Conservation (phyloP, 169 alveolate genomes). For the Cryptosporidium ubiquitum region DNA sequence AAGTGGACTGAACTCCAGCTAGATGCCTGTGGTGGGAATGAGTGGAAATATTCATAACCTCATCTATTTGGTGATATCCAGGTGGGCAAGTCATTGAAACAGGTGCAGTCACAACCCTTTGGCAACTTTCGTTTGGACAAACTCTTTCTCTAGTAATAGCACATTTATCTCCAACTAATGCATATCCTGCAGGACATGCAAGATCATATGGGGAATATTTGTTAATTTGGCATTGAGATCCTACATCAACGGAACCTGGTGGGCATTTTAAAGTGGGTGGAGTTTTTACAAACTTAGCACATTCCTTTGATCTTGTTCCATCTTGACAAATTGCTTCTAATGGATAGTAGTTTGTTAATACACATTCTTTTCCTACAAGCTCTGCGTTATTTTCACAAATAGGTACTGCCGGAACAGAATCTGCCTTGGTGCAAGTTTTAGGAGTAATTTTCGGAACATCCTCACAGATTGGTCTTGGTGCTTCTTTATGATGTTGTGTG, state of each 20-base stretch:
- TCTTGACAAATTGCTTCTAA: conserved; percentile 73
- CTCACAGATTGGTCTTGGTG: conserved; percentile 71
- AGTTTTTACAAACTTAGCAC: conserved; percentile 71
- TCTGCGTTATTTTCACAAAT: conserved; percentile 66
- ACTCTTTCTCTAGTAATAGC: conserved; percentile 63
- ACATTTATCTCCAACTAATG: conserved; percentile 68
- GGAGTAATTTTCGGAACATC: conserved; percentile 74
- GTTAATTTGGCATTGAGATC: conserved; percentile 61
- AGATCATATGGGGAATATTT: conserved; percentile 72
- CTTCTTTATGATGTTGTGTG: conserved; percentile 71
- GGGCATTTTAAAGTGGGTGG: conserved; percentile 71
- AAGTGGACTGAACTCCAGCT: conserved; percentile 57
- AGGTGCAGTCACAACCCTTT: conserved; percentile 65
- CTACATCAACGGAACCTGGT: conserved; percentile 71
- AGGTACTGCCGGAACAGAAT: conserved; percentile 73
- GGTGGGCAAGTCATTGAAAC: conserved; percentile 68
- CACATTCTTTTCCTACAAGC: conserved; percentile 66
- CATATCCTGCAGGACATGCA: conserved; percentile 73
- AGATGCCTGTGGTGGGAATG: conserved; percentile 38
- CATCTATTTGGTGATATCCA: conserved; percentile 69
- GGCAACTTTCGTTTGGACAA: conserved; percentile 71
- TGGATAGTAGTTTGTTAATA: conserved; percentile 62
- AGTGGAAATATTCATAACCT: not conserved
- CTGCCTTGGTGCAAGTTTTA: conserved; percentile 70
- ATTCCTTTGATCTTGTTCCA: conserved; percentile 74